These are phyloP conservation scores for Bocquillonia castaneifolia DNA, from an alignment of 441 rosid genomes.

Conservation along the genomic window DNA sequence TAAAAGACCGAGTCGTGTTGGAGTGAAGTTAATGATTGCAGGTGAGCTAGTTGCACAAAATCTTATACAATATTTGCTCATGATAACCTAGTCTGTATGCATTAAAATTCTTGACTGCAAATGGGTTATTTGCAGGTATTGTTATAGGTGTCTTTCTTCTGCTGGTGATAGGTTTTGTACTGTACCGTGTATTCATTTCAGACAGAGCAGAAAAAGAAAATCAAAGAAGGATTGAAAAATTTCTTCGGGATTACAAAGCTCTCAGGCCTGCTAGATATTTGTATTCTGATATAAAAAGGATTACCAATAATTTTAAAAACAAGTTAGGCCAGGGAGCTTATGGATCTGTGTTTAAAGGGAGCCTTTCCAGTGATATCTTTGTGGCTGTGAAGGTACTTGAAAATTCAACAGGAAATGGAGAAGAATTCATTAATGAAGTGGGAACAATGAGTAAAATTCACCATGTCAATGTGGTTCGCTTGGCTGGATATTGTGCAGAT, in stretches of 20 bases:
- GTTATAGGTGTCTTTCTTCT: constrained; percentile 1
- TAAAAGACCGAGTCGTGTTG: not conserved
- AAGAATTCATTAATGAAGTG: constrained; percentile 27
- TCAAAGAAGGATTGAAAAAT: constrained; percentile 19
- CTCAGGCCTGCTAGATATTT: constrained; percentile 23
- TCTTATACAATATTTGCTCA: no score
- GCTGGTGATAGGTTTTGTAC: not conserved
- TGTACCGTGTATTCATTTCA: not conserved
- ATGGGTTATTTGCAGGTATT: constrained; percentile 3
- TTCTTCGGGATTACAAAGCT: constrained; percentile 25
- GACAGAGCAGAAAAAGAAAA: constrained; percentile 16
- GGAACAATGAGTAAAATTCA: constrained; percentile 22
- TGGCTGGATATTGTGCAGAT: constrained; percentile 25
- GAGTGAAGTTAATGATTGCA: constrained; percentile 14
- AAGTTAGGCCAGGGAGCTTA: constrained; percentile 28
- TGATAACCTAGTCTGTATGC: no score
- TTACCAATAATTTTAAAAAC: constrained; percentile 24
- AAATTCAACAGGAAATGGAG: constrained; percentile 19
- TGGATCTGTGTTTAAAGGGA: constrained; percentile 30
- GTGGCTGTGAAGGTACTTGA: constrained; percentile 23
- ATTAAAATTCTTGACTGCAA: no score
- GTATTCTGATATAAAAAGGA: constrained; percentile 24
- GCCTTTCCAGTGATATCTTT: constrained; percentile 26
- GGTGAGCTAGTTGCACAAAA: not conserved
- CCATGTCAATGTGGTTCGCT: constrained; percentile 25